Conservation (phyloP, 1,284 basidiomycete genomes). For the Ustilago cynodontis region DNA sequence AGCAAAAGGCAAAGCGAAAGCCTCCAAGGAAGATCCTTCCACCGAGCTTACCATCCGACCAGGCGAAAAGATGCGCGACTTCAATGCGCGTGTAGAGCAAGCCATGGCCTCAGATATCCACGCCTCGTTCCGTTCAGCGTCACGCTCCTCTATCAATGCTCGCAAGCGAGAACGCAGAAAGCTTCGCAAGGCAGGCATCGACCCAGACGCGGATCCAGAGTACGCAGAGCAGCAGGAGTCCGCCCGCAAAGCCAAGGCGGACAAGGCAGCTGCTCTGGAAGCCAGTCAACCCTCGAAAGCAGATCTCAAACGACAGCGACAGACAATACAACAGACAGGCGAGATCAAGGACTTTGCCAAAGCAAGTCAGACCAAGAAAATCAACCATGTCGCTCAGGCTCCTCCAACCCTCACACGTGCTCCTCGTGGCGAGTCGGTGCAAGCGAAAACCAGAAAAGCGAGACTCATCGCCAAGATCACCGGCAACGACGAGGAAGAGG, state of each 20-base stretch:
- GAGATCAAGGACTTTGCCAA: slow-evolving; percentile 59
- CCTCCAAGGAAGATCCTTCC: slow-evolving; percentile 6
- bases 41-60: slow-evolving; percentile 57
- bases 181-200: slow-evolving; percentile 37
- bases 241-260: slow-evolving; percentile 47
- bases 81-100: slow-evolving; percentile 63
- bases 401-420: slow-evolving; percentile 61
- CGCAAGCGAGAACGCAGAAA: slow-evolving; percentile 56
- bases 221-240: slow-evolving; percentile 32
- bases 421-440: slow-evolving; percentile 53
- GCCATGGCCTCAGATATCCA: slow-evolving; percentile 56
- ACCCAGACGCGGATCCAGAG: slow-evolving; percentile 44
- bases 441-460: slow-evolving; percentile 53
- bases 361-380: slow-evolving; percentile 49
- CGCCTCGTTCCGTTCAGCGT: slow-evolving; percentile 48
- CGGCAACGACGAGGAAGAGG: slow-evolving; percentile 52
- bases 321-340: slow-evolving; percentile 42
- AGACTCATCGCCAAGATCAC: slow-evolving; percentile 52
- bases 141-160: slow-evolving; percentile 52
- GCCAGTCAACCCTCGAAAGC: slow-evolving; percentile 43
- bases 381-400: slow-evolving; percentile 63
- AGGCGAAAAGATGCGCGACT: slow-evolving; percentile 63
- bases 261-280: slow-evolving; percentile 49
- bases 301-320: slow-evolving; percentile 53
- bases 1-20: slow-evolving; percentile 44